Base-by-base conservation (phyloP, 2,329 filamentous ascomycete species). In the Keithomyces neogunnii region DNA sequence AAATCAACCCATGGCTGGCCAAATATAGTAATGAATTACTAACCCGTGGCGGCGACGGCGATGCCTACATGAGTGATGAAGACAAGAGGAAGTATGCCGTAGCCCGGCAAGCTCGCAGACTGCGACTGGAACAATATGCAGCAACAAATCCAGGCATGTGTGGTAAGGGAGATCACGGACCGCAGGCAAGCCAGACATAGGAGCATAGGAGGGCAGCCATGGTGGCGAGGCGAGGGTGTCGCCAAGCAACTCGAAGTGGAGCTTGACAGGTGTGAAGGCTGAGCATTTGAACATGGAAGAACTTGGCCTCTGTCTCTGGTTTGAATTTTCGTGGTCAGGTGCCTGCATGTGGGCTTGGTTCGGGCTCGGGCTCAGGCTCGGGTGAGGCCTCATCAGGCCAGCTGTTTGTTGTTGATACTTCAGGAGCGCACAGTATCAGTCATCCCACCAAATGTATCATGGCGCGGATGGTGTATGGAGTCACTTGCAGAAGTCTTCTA, bases 11-110 rank as follows among this genome's bases (percentile, higher is more conserved):
- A 26, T 40, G 38, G 38, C 38, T 19, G 13, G n/a, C 38, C 13
- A 11, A 26, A 9, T 19, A 44, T 30, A 26, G 5, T 3, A 28
- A 44, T 3, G 40, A 28, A 28, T 5, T 28, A 30, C 11, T 44
- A 11, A 11, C 40, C 5, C 28, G 9, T 4, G 50, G 35, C 5
- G 42, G 29, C 58, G 84, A 81, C 0, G 74, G 89, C 32, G 86
- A 91, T 60, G 86, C 79, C 60, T 81, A 92, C 60, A 88, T 95
- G 80, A 81, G 81, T 55, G 83, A 86, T 5, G 88, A 93, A 64
- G 88, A 92, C 62, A 79, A 82, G 36, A 78, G 77, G 56, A 86
- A 89, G 61, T 88, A 90, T 63, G 78, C 83, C 60, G 78, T 88
- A 60, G 82, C 84, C 2, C 86, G 86, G 62, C 75, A 77, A 42